phyloP scores from a whole-genome alignment of 257 asterid species.

The Fraxinus excelsior region DNA sequence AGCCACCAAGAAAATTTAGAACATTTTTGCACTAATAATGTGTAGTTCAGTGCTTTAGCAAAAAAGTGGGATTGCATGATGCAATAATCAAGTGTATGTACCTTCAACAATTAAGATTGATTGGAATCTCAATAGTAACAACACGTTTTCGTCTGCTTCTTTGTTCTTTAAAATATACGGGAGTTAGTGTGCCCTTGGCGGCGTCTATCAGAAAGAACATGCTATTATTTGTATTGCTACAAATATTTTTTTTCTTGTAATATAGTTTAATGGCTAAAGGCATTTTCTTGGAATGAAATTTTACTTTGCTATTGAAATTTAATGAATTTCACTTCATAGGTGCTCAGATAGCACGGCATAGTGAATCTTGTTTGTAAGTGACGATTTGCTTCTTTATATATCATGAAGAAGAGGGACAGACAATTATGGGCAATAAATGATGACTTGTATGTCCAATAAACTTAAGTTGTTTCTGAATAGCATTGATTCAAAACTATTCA shows the following conservation, averaged over 20 bases:
- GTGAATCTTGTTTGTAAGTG: neutral
- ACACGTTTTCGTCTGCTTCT: constrained; percentile 46
- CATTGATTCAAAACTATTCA: neutral
- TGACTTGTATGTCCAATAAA: neutral
- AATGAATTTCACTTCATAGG: neutral
- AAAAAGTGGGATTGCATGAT: constrained; percentile 61
- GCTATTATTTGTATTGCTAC: neutral
- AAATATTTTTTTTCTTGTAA: too few species aligned
- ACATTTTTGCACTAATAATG: constrained; percentile 95
- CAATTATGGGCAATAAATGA: neutral
- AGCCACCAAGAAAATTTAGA: constrained; percentile 54
- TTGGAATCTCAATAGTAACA: constrained; percentile 64
- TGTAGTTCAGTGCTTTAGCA: constrained; percentile 64
- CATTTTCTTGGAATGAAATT: too few species aligned
- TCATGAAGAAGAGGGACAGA: neutral
- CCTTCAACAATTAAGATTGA: constrained; percentile 64
- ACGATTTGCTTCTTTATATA: neutral
- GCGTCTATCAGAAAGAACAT: neutral
- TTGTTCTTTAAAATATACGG: neutral
- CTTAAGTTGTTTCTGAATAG: neutral
- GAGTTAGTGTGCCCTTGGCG: neutral
- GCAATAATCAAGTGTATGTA: constrained; percentile 74
- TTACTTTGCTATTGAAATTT: constrained; percentile 4
- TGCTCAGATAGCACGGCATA: neutral
- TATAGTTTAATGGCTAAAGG: neutral